These are phyloP conservation scores for Boletellus ananas DNA, from an alignment of 768 basidiomycete genomes.

Conservation along the genomic window DNA sequence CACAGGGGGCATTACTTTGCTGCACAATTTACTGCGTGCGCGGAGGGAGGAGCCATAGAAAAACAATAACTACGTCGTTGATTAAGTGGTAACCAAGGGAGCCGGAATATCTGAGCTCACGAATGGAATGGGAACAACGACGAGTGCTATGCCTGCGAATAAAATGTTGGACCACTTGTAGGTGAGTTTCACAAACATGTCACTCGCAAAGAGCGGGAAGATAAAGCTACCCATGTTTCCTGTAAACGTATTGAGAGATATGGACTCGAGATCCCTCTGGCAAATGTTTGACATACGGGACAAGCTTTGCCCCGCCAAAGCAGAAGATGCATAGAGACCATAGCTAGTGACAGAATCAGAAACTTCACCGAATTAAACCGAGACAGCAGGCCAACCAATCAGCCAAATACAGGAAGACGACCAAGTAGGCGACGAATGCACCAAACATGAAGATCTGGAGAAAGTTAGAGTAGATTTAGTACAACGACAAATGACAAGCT, in stretches of 20 bases:
- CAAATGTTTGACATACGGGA: conserved; percentile 38
- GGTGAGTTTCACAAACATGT: conserved; percentile 53
- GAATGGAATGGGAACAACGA: conserved; percentile 57
- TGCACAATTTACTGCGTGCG: conserved; percentile 20
- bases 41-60: conserved; percentile 31
- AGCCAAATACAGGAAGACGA: conserved; percentile 55
- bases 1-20: conserved; percentile 5
- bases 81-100: not conserved
- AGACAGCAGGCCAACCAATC: conserved; percentile 44
- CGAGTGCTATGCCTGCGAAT: conserved; percentile 46
- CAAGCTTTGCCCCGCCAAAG: conserved; percentile 61
- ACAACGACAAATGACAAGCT: not conserved
- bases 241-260: conserved; percentile 12
- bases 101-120: conserved; percentile 28
- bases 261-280: not conserved
- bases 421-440: conserved; percentile 49
- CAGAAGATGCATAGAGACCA: conserved; percentile 60
- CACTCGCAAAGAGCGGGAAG: conserved; percentile 59
- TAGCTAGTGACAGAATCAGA: conserved; percentile 33
- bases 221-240: conserved; percentile 47
- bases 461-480: not conserved
- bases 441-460: conserved; percentile 47
- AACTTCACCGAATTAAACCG: not conserved
- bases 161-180: conserved; percentile 58
- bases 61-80: conserved; percentile 23